Conservation (phyloP, 1,284 basidiomycete species). For the Ganoderma lingzhi region DNA sequence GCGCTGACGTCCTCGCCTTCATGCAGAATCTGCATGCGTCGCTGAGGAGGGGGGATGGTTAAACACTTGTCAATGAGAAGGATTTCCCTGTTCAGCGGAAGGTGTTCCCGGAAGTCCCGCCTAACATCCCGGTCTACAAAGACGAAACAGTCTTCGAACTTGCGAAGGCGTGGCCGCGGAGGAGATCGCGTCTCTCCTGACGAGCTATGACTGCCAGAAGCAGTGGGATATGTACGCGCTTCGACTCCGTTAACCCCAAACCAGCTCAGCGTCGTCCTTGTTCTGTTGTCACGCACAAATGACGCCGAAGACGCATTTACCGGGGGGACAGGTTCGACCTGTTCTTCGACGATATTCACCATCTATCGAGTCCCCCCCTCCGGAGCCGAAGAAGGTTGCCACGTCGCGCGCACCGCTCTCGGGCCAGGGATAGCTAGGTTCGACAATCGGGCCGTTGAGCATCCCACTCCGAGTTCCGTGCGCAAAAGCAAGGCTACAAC, state of each 20-base stretch:
- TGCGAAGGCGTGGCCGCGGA: constrained; percentile 94
- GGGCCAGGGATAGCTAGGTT: too few species aligned
- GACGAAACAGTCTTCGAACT: constrained; percentile 95
- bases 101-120: constrained; percentile 80
- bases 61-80: constrained; percentile 86
- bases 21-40: constrained; percentile 77
- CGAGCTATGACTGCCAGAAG: constrained; percentile 76
- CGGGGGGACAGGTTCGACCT: too few species aligned
- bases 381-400: too few species aligned
- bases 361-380: too few species aligned
- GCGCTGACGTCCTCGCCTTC: constrained; percentile 85
- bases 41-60: constrained; percentile 72
- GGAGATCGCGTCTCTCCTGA: constrained; percentile 81
- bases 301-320: too few species aligned
- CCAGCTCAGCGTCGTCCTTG: too few species aligned
- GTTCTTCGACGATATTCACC: too few species aligned
- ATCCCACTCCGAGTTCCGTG: too few species aligned
- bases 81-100: constrained; percentile 84
- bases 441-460: too few species aligned
- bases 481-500: too few species aligned
- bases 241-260: constrained; percentile 73
- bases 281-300: too few species aligned
- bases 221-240: constrained; percentile 89
- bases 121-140: constrained; percentile 85
- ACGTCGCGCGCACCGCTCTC: too few species aligned